These are phyloP conservation scores for Monosporozyma solicola DNA, from an alignment of 805 yeast genomes.

Conservation along the genomic window DNA sequence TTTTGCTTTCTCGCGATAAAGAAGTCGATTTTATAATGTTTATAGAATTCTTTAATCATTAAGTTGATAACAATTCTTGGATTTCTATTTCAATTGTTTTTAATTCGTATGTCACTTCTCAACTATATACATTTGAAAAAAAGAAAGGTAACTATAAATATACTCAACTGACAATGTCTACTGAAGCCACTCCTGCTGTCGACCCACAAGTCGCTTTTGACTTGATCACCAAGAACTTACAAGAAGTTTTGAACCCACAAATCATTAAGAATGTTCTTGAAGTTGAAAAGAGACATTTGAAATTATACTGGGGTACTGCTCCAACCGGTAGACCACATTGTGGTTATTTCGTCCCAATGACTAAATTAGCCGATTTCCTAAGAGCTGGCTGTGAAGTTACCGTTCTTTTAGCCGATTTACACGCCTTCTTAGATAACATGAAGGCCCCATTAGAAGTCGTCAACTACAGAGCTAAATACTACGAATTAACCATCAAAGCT, in stretches of 20 bases:
- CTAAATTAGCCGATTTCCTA: conserved; percentile 87
- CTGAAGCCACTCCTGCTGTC: conserved; percentile 10
- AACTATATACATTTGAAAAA: background rate
- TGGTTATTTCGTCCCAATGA: conserved; percentile 98
- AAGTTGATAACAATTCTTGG: too few species aligned
- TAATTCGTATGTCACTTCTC: background rate
- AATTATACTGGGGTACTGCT: conserved; percentile 98
- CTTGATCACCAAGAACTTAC: conserved; percentile 76
- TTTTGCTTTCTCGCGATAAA: too few species aligned
- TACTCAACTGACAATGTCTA: background rate
- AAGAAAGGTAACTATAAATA: background rate
- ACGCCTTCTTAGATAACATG: conserved; percentile 96
- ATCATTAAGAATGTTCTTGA: conserved; percentile 79
- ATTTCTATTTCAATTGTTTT: background rate
- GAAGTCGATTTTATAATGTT: too few species aligned
- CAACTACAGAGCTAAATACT: conserved; percentile 78
- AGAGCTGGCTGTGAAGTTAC: conserved; percentile 94
- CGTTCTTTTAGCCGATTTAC: conserved; percentile 87
- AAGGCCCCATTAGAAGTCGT: conserved; percentile 95
- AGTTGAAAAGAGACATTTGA: conserved; percentile 71
- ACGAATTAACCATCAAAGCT: conserved; percentile 74
- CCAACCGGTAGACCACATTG: conserved; percentile 99
- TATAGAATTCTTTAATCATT: too few species aligned
- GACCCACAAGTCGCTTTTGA: conserved; percentile 58
- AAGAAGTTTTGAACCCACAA: conserved; percentile 83